Base-by-base conservation (phyloP, 108 stramenopile species). In the Cyclostephanos tholiformis region DNA sequence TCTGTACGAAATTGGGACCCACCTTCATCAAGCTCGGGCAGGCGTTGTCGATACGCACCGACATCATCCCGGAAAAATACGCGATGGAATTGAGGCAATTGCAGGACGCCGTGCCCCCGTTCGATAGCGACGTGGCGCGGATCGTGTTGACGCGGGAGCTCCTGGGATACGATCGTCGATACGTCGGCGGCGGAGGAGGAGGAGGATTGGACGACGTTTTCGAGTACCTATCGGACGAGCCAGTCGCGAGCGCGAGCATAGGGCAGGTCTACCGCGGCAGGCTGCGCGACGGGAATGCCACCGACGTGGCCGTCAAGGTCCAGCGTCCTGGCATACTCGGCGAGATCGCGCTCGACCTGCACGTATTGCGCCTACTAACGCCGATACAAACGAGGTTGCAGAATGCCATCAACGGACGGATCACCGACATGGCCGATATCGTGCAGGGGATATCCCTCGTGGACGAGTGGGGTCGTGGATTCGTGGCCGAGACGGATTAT, bases 401-500 rank as follows among this genome's bases (percentile, higher is more conserved):
- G 53, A 90, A 93, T 60, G 61, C 75, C 6, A 81, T 71, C 23
- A 90, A 87, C 59, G 70, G 87, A 7, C 72, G 78, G 6, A 14
- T 63, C 8, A 90, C 92, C 3, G 55, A 64, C 0, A n/a, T 52
- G 16, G 85, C 79, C 51, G 92, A 93, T 63, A 84, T 90, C 59
- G 86, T 89, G 22, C 75, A 79, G 13, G 84, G 88, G 17, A 43
- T 93, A 10, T 52, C 74, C 12, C 68, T 94, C n/a, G 90, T 97
- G 13, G 93, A 97, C 73, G 93, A 93, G 79, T 97, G 94, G 94
- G 96, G 92, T 5, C 75, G 89, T 14, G 92, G 96, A 20, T 94
- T 97, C 66, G 88, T 94, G 29, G 90, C 91, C 39, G 96, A 97
- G 85, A 89, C 94, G n/a, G 91, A 95, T 69, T 97, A 97, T 62